Percentiles rank a stretch among this genome's conserved stretches.
Conservation (phyloP, 352 stramenopile species). For the Globisporangium lucens region DNA sequence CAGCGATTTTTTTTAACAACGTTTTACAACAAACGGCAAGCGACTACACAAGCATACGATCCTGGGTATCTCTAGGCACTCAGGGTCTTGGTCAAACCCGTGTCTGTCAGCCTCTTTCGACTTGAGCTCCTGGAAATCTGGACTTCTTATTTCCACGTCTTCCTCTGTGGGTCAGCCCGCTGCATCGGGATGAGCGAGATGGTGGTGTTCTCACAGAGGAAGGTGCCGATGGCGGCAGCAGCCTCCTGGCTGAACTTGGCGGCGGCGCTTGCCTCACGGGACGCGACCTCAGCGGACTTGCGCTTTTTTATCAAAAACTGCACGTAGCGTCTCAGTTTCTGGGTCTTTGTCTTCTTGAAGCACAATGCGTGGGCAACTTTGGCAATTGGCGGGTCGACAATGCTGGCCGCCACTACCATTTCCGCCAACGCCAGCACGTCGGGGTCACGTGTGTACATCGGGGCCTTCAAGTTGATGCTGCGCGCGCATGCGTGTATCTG, state of each 20-base stretch:
- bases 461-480: no score
- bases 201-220: not conserved
- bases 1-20: not conserved
- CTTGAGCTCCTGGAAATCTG: not conserved
- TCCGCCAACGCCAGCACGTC: not conserved
- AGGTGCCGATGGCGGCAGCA: not conserved
- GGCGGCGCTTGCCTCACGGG: not conserved
- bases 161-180: not conserved
- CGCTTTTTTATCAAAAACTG: not conserved
- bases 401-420: not conserved
- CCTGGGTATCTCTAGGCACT: not conserved
- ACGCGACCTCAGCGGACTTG: not conserved
- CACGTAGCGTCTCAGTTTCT: not conserved
- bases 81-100: not conserved
- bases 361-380: not conserved
- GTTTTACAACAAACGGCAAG: not conserved
- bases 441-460: not conserved
- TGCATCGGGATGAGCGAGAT: not conserved
- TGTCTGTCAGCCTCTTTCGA: not conserved
- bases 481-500: not conserved
- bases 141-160: not conserved
- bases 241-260: no score
- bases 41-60: not conserved
- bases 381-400: no score
- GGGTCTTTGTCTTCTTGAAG: not conserved